phyloP scores from a whole-genome alignment of 2,329 filamentous ascomycete genomes.

The Talaromyces sp. region DNA sequence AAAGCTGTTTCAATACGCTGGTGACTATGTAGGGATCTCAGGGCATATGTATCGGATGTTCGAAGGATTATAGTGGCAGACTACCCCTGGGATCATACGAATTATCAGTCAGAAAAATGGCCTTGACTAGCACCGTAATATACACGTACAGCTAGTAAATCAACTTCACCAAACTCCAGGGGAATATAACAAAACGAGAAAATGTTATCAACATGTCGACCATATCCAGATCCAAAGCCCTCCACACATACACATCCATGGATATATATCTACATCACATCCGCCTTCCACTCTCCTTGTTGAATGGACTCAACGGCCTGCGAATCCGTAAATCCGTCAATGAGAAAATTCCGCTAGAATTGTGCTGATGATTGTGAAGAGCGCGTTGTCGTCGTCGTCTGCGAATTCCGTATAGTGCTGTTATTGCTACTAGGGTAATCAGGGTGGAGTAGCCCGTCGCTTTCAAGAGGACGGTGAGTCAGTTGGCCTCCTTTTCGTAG shows the following conservation, averaged over 20 bases:
- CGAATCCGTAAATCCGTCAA: constrained; percentile 17
- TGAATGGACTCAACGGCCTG: background rate
- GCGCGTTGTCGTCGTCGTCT: constrained; percentile 20
- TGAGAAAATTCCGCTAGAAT: constrained; percentile 16
- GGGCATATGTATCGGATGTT: too few relatives aligned
- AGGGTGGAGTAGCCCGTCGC: constrained; percentile 24
- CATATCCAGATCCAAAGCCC: background rate
- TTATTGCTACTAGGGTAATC: constrained; percentile 24
- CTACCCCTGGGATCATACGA: too few relatives aligned
- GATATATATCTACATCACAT: background rate
- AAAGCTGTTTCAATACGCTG: too few relatives aligned
- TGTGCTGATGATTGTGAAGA: constrained; percentile 7
- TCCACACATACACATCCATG: background rate
- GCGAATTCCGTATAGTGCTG: constrained; percentile 26
- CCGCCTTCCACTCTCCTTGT: background rate
- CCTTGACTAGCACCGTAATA: background rate
- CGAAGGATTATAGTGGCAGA: too few relatives aligned
- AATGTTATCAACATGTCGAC: background rate
- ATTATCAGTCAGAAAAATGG: background rate
- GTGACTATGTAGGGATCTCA: too few relatives aligned
- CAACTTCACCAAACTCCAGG: background rate
- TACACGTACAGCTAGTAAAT: background rate
- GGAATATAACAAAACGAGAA: background rate
- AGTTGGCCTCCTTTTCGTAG: constrained; percentile 68
- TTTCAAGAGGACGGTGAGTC: constrained; percentile 32